A percentile compares a stretch with the other conserved stretches of the same genome.
These are phyloP conservation scores for Mucor circinelloides DNA, from an alignment of 371 early-diverging fungal genomes.

Conservation along the genomic window DNA sequence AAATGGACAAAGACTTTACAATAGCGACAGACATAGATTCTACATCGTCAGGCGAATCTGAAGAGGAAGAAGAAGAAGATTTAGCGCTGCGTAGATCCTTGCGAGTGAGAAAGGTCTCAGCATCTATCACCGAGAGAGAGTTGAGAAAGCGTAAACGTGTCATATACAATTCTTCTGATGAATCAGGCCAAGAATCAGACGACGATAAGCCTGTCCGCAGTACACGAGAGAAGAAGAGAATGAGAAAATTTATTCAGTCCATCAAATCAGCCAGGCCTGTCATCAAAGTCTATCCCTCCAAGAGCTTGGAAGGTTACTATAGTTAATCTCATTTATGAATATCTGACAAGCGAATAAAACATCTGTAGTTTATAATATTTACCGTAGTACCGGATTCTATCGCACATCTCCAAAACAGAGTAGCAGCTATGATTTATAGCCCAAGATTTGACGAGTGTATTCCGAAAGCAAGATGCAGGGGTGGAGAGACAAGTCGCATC, in stretches of 20 bases:
- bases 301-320: not conserved
- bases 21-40: not conserved
- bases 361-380: too few relatives aligned
- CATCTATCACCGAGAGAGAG: not conserved
- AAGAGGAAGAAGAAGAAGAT: not conserved
- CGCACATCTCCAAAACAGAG: not conserved
- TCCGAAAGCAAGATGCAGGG: not conserved
- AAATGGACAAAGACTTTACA: not conserved
- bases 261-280: not conserved
- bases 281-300: not conserved
- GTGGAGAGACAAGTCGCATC: not conserved
- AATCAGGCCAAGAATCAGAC: not conserved
- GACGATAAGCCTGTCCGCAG: not conserved
- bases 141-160: not conserved
- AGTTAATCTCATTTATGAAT: not conserved
- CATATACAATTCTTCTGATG: not conserved
- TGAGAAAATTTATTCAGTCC: not conserved
- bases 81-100: too few relatives aligned
- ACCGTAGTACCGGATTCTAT: not conserved
- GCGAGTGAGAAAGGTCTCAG: too few relatives aligned
- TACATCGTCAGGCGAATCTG: not conserved
- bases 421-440: not conserved
- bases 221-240: not conserved
- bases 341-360: not conserved
- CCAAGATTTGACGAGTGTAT: not conserved